Conservation (phyloP, 768 basidiomycete genomes). For the Lyophyllum semitale region DNA sequence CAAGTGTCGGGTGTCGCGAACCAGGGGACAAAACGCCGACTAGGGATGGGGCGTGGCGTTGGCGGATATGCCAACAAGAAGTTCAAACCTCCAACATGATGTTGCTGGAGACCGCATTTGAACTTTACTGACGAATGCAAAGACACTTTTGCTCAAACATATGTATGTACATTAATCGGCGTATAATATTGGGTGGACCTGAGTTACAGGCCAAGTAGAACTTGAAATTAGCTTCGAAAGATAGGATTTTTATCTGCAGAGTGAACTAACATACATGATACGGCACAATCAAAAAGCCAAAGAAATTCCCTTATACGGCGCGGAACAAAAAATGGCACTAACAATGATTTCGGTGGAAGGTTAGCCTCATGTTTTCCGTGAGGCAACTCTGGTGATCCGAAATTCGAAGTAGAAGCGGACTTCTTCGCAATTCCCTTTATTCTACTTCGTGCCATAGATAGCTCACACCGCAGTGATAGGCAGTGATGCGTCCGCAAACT, state of each 20-base stretch:
- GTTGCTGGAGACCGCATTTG: neutral
- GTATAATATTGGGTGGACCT: neutral
- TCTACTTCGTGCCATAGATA: slow-evolving; percentile 3
- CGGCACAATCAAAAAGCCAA: too few relatives aligned
- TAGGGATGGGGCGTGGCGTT: slow-evolving; percentile 60
- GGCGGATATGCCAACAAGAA: slow-evolving; percentile 67
- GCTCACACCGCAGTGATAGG: slow-evolving; percentile 10
- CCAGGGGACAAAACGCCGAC: slow-evolving; percentile 51
- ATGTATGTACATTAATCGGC: neutral
- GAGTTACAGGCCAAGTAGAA: neutral
- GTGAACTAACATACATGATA: too few relatives aligned
- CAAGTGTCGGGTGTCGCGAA: neutral
- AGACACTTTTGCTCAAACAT: neutral
- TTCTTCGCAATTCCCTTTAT: neutral
- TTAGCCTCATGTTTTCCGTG: slow-evolving; percentile 44
- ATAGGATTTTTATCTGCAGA: too few relatives aligned
- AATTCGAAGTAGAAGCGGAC: slow-evolving; percentile 1
- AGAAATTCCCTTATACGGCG: too few relatives aligned
- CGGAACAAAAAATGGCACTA: too few relatives aligned
- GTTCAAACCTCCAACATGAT: slow-evolving; percentile 57
- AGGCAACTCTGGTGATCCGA: slow-evolving; percentile 39
- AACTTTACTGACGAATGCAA: too few relatives aligned
- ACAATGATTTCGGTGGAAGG: slow-evolving; percentile 10
- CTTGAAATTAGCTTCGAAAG: neutral
- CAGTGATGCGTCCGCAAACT: slow-evolving; percentile 14